Percentiles rank a stretch among this genome's conserved stretches.
Evolutionary conservation across 768 basidiomycete genomes (phyloP).

Genomic region (Asterophora lycoperdoides): DNA sequence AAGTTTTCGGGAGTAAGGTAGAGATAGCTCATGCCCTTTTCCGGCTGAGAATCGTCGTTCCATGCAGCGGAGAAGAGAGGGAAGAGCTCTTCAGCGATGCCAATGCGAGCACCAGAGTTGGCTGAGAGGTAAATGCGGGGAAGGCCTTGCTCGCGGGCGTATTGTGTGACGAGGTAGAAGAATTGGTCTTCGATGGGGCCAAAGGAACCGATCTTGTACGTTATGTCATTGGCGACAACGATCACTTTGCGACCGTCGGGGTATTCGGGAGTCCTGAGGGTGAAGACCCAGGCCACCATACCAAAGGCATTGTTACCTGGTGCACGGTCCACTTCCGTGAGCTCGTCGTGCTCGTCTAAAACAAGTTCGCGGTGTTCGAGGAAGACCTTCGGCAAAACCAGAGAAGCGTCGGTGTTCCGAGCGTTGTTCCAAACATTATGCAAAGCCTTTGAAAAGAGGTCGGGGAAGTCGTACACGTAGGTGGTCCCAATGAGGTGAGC

Average conservation of each 20-base stretch:
- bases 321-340: conserved; percentile 86
- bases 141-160: conserved; percentile 82
- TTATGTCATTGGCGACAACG: conserved; percentile 97
- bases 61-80: conserved; percentile 88
- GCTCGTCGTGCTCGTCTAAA: conserved; percentile 87
- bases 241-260: conserved; percentile 83
- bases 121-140: conserved; percentile 98
- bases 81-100: conserved; percentile 89
- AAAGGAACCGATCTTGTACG: conserved; percentile 97
- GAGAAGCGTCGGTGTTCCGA: conserved; percentile 55
- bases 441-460: conserved; percentile 95
- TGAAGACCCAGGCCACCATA: conserved; percentile 99
- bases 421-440: conserved; percentile 88
- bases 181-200: conserved; percentile 94
- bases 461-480: conserved; percentile 99
- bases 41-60: conserved; percentile 76
- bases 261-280: conserved; percentile 86
- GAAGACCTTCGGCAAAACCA: conserved; percentile 71
- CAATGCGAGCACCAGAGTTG: conserved; percentile 97
- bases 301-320: conserved; percentile 94
- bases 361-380: conserved; percentile 88
- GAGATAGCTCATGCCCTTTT: conserved; percentile 94
- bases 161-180: conserved; percentile 93
- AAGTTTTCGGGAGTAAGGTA: conserved; percentile 93
- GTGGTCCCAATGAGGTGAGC: conserved; percentile 98